Percentiles rank a stretch among this genome's conserved stretches.
Evolutionary conservation across 345 rosid genomes (phyloP).

Genomic region (Heritiera fomes): DNA sequence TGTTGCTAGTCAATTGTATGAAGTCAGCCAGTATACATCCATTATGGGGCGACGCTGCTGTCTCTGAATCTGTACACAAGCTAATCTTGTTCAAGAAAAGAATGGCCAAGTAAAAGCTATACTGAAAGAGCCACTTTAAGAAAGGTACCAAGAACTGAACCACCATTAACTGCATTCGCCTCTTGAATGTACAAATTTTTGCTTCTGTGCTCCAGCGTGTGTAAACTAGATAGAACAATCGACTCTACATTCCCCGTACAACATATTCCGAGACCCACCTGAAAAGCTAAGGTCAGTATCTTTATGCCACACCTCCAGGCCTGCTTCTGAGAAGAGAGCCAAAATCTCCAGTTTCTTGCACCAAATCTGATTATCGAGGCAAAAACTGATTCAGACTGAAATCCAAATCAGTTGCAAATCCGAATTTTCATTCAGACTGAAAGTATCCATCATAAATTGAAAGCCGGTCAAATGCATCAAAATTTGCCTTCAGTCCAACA

Average conservation of each 20-base stretch:
- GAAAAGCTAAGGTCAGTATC: slow-evolving; percentile 30
- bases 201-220: not conserved
- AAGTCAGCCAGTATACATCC: not conserved
- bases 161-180: not conserved
- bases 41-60: not conserved
- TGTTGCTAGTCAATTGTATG: not conserved
- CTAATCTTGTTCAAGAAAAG: slow-evolving; percentile 18
- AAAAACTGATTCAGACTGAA: not conserved
- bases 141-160: slow-evolving; percentile 14
- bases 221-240: slow-evolving; percentile 13
- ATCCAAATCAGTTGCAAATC: not conserved
- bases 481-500: slow-evolving; percentile 82
- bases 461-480: slow-evolving; percentile 82
- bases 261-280: slow-evolving; percentile 20
- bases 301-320: slow-evolving; percentile 15
- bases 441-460: slow-evolving; percentile 78
- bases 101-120: slow-evolving; percentile 16
- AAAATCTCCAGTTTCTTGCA: not conserved
- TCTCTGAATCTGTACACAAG: not conserved
- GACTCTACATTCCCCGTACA: slow-evolving; percentile 38
- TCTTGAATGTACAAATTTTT: slow-evolving; percentile 8
- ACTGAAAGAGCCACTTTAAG: not conserved
- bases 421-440: slow-evolving; percentile 44
- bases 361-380: not conserved
- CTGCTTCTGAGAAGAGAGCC: not conserved